Evolutionary conservation across 2,329 filamentous ascomycete species (phyloP).

Genomic region (Tolypocladium endophyticum): DNA sequence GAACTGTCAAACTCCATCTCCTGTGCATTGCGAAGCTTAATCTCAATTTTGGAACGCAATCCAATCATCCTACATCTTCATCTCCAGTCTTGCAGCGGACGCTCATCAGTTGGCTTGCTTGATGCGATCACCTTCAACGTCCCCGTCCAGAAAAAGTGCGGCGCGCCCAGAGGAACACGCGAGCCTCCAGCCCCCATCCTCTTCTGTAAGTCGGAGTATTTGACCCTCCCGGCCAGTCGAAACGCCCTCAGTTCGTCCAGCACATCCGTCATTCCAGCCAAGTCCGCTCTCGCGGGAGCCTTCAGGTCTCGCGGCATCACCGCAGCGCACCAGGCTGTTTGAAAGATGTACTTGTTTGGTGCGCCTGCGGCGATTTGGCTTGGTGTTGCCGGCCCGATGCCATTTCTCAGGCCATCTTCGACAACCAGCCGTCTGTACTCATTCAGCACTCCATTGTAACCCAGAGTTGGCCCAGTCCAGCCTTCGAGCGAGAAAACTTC

Average conservation of each 20-base stretch:
- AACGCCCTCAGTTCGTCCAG: slow-evolving; percentile 28
- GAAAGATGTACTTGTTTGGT: slow-evolving; percentile 35
- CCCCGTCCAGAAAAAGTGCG: slow-evolving; percentile 29
- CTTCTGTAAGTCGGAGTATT: slow-evolving; percentile 10
- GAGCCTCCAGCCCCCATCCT: slow-evolving; percentile 3
- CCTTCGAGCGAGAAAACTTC: slow-evolving; percentile 17
- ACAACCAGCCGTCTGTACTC: slow-evolving; percentile 37
- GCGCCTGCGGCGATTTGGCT: slow-evolving; percentile 39
- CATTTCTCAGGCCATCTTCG: slow-evolving; percentile 21
- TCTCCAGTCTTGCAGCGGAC: background rate
- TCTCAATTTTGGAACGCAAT: too few relatives aligned
- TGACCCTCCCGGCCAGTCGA: slow-evolving; percentile 21
- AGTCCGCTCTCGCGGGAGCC: slow-evolving; percentile 16
- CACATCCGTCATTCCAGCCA: slow-evolving; percentile 32
- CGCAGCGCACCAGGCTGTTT: slow-evolving; percentile 41
- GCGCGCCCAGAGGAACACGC: slow-evolving; percentile 8
- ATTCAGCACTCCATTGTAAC: slow-evolving; percentile 26
- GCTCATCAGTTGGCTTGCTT: background rate
- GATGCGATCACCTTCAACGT: slow-evolving; percentile 21
- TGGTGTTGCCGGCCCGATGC: slow-evolving; percentile 35
- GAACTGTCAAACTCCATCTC: background rate
- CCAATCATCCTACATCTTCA: background rate
- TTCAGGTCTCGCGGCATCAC: slow-evolving; percentile 23
- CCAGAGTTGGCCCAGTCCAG: slow-evolving; percentile 35
- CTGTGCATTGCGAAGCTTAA: too few relatives aligned